Base-by-base conservation (phyloP, 805 yeast genomes). In the Hermanozyma aechmeae region DNA sequence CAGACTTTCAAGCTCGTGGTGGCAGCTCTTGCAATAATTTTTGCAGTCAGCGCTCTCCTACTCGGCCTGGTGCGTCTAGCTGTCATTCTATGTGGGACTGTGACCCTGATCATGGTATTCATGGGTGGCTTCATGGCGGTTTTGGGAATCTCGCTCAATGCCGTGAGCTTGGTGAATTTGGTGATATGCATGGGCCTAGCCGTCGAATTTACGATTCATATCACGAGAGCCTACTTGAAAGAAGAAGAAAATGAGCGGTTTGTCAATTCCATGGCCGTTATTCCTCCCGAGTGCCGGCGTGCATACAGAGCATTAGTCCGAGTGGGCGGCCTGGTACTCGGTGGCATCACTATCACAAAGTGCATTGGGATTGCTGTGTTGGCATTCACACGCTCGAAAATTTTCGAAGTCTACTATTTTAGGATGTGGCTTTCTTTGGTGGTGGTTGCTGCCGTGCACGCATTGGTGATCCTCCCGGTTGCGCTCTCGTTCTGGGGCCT, bases 151-250 rank as follows among this genome's bases (percentile, higher is more conserved):
- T 71, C 89, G 1, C 63, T 89, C 27, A 89, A 89, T 49, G 97
- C 96, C 0, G 84, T 89, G 3, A 75, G 89, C 35, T 61, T 92
- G 37, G 97, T 92, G 13, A 89, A 89, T 43, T 65, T 89, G 32
- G 68, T 92, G 20, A 89, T 89, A n/a, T 89, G 96, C 50, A 76
- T 80, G 3, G 98, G 98, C 0, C 59, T 89, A 21, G 87, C 92
- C 2, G 95, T 92, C 20, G 98, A 92, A 53, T 92, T 89, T 49
- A 85, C 95, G 34, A 72, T 81, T 19, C 97, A 89, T 52, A 68
- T 92, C 31, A 80, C 85, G 1, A 64, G 92, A 33, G 85, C 92
- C 2, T 89, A 76, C 51, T 69, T 80, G 16, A 59, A 37, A 28
- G 30, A 29, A 10, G 38, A 37, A 13, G 37, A 30, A 15, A 46